Percentiles rank a stretch among this genome's conserved stretches.
phyloP scores from a whole-genome alignment of 2,329 filamentous ascomycete genomes.

The Fusarium setosum region DNA sequence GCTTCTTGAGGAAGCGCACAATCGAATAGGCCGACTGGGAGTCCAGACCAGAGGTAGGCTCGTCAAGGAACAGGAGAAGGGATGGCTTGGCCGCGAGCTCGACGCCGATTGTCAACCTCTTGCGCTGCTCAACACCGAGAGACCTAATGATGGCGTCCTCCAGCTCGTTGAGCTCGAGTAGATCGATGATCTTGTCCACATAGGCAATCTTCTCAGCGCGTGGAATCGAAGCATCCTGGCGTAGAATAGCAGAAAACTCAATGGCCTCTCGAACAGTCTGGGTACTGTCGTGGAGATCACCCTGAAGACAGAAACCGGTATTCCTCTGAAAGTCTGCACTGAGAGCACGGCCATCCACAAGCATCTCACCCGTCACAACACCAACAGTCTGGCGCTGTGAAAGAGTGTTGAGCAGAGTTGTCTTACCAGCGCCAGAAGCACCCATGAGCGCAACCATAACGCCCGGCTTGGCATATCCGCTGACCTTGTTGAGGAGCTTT shows the following conservation, averaged over 20 bases:
- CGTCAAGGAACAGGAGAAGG: slow-evolving; percentile 71
- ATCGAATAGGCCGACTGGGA: slow-evolving; percentile 68
- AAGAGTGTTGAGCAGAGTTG: slow-evolving; percentile 80
- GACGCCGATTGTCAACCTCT: slow-evolving; percentile 64
- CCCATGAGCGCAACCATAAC: slow-evolving; percentile 85
- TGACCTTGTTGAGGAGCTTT: slow-evolving; percentile 62
- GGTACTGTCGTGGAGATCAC: slow-evolving; percentile 72
- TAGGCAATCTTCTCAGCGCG: slow-evolving; percentile 72
- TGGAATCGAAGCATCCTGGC: slow-evolving; percentile 66
- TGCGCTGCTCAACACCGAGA: slow-evolving; percentile 67
- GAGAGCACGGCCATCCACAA: slow-evolving; percentile 77
- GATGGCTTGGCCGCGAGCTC: slow-evolving; percentile 65
- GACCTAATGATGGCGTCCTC: slow-evolving; percentile 70
- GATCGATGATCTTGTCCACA: slow-evolving; percentile 71
- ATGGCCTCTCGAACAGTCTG: slow-evolving; percentile 74
- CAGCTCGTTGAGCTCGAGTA: slow-evolving; percentile 73
- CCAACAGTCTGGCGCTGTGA: slow-evolving; percentile 81
- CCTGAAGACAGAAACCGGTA: slow-evolving; percentile 74
- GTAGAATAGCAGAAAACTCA: slow-evolving; percentile 72
- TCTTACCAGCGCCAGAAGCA: slow-evolving; percentile 85
- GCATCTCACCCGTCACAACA: slow-evolving; percentile 78
- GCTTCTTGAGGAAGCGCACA: slow-evolving; percentile 67
- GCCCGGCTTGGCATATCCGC: slow-evolving; percentile 83
- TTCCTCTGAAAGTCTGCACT: slow-evolving; percentile 81
- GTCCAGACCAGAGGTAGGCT: slow-evolving; percentile 67